These are phyloP conservation scores for Phytophthora ramorum DNA, from an alignment of 352 stramenopile genomes.

Conservation along the genomic window DNA sequence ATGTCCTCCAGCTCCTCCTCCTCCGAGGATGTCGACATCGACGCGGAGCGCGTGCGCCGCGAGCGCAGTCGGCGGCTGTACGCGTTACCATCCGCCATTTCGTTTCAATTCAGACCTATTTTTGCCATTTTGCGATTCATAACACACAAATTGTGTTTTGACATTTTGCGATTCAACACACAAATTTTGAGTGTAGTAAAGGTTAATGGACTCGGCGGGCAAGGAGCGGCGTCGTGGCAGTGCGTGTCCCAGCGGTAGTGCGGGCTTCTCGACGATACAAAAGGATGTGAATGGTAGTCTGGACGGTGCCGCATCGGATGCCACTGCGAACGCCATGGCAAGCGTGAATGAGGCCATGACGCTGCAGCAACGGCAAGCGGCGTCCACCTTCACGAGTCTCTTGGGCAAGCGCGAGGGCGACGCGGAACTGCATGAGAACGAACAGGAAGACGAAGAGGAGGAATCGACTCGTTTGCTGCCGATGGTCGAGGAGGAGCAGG, in stretches of 20 bases:
- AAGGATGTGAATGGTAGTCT: slow-evolving; percentile 24
- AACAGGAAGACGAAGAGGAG: slow-evolving; percentile 56
- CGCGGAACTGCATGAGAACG: slow-evolving; percentile 62
- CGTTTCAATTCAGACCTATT: slow-evolving; percentile 17
- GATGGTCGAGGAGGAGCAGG: slow-evolving; percentile 64
- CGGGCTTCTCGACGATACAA: slow-evolving; percentile 20
- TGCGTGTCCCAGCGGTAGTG: slow-evolving; percentile 24
- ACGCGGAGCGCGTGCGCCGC: slow-evolving; percentile 16
- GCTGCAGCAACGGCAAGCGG: slow-evolving; percentile 30
- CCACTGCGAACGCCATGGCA: slow-evolving; percentile 5
- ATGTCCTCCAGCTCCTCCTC: slow-evolving; percentile 21
- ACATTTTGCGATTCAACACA: slow-evolving; percentile 18
- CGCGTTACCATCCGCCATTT: slow-evolving; percentile 28
- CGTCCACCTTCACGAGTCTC: slow-evolving; percentile 57
- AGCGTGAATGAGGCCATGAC: slow-evolving; percentile 24
- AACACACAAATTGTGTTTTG: neutral
- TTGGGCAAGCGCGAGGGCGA: slow-evolving; percentile 72
- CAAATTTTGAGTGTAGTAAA: slow-evolving; percentile 14
- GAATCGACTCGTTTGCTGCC: slow-evolving; percentile 56
- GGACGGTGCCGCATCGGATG: slow-evolving; percentile 5
- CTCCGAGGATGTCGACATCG: slow-evolving; percentile 34
- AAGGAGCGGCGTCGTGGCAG: slow-evolving; percentile 31
- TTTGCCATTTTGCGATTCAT: neutral
- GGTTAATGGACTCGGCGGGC: slow-evolving; percentile 35
- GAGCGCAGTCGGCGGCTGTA: slow-evolving; percentile 37